phyloP scores from a whole-genome alignment of 371 early-diverging fungal species.

The Apophysomyces variabilis region DNA sequence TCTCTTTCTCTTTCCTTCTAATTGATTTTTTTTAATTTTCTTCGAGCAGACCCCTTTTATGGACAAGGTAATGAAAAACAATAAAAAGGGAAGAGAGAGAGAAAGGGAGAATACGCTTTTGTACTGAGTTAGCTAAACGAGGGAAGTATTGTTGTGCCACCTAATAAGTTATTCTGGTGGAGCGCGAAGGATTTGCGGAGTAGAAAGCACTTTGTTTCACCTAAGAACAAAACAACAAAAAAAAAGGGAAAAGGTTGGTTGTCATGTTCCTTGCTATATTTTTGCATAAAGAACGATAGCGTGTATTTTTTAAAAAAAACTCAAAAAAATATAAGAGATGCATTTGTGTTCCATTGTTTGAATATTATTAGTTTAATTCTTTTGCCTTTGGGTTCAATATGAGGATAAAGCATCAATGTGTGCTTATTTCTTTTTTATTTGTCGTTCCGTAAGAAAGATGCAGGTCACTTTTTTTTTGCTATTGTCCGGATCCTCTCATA shows the following conservation, averaged over 20 bases:
- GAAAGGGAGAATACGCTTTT: background rate
- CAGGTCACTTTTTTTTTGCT: constrained; percentile 12
- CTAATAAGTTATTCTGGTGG: constrained; percentile 12
- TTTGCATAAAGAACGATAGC: constrained; percentile 1
- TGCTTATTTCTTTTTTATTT: background rate
- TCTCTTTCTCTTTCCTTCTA: background rate
- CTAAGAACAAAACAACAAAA: constrained; percentile 1
- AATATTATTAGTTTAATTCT: too few relatives aligned
- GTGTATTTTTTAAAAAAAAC: background rate
- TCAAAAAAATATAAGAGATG: too few relatives aligned
- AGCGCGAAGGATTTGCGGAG: constrained; percentile 10
- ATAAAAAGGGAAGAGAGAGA: constrained; percentile 4
- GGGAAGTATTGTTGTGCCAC: constrained; percentile 4
- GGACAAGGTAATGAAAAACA: background rate
- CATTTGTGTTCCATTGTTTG: too few relatives aligned
- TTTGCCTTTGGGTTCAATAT: too few relatives aligned
- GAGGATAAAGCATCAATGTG: too few relatives aligned
- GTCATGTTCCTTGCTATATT: background rate
- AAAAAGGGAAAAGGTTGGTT: background rate
- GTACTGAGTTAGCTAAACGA: background rate
- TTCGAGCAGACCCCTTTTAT: constrained; percentile 1
- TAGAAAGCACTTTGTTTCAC: constrained; percentile 7
- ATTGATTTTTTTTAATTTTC: background rate
- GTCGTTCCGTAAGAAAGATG: constrained; percentile 7
- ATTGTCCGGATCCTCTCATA: constrained; percentile 2